Evolutionary conservation across 495 filamentous ascomycete species (phyloP).

Genomic region (Penicillium waksmanii): DNA sequence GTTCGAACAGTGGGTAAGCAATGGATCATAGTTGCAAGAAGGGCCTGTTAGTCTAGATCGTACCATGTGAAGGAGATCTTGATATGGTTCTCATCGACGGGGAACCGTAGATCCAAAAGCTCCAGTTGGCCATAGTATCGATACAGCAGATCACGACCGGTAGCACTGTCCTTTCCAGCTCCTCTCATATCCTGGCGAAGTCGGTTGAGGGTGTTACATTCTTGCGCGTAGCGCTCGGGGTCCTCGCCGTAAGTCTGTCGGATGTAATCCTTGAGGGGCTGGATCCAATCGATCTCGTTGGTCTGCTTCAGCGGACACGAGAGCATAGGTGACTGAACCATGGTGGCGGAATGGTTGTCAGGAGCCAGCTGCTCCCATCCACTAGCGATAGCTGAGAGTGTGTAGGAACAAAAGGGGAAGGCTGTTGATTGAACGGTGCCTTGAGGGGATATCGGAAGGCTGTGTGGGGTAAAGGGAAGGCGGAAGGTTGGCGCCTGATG

Average conservation of each 20-base stretch:
- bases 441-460: conserved; percentile 23
- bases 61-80: conserved; percentile 99
- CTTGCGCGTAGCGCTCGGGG: conserved; percentile 89
- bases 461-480: conserved; percentile 34
- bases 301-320: conserved; percentile 95
- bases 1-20: neutral
- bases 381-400: conserved; percentile 13
- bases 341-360: conserved; percentile 42
- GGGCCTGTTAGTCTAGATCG: neutral
- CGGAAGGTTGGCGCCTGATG: conserved; percentile 28
- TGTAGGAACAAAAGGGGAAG: conserved; percentile 13
- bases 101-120: conserved; percentile 90
- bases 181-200: conserved; percentile 98
- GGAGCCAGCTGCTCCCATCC: conserved; percentile 50
- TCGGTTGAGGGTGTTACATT: conserved; percentile 95
- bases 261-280: conserved; percentile 92
- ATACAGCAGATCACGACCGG: conserved; percentile 90
- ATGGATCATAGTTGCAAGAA: conserved; percentile 19
- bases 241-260: conserved; percentile 93
- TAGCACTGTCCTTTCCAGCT: conserved; percentile 94
- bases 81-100: conserved; percentile 97
- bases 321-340: conserved; percentile 88
- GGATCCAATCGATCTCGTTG: conserved; percentile 98
- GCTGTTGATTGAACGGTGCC: conserved; percentile 17
- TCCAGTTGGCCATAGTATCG: conserved; percentile 98